Conservation (phyloP, 2,329 filamentous ascomycete genomes). For the Penicillium psychrosexuale region DNA sequence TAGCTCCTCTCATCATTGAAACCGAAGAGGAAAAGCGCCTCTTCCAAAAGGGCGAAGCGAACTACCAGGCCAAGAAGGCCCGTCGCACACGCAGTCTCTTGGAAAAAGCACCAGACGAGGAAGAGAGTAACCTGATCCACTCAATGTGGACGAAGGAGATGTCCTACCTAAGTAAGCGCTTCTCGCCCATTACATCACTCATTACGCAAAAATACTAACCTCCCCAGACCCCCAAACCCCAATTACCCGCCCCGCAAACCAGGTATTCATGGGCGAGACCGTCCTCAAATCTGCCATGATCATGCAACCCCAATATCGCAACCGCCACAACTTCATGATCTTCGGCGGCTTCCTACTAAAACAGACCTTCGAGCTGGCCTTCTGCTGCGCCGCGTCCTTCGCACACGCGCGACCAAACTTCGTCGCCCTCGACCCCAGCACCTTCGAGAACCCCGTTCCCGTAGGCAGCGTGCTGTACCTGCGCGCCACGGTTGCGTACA, state of each 20-base stretch:
- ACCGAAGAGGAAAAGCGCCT: slow-evolving; percentile 63
- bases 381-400: slow-evolving; percentile 70
- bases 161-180: slow-evolving; percentile 54
- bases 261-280: slow-evolving; percentile 61
- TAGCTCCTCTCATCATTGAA: slow-evolving; percentile 60
- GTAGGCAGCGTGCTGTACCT: slow-evolving; percentile 72
- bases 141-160: slow-evolving; percentile 68
- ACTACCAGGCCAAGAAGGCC: slow-evolving; percentile 65
- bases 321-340: slow-evolving; percentile 72
- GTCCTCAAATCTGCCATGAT: slow-evolving; percentile 65
- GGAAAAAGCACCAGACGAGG: slow-evolving; percentile 65
- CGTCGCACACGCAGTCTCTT: slow-evolving; percentile 59
- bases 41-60: slow-evolving; percentile 62
- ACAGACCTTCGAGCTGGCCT: slow-evolving; percentile 72
- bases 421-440: slow-evolving; percentile 68
- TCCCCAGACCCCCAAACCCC: slow-evolving; percentile 53
- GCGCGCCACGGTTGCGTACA: slow-evolving; percentile 69
- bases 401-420: slow-evolving; percentile 68
- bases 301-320: slow-evolving; percentile 71
- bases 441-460: slow-evolving; percentile 71
- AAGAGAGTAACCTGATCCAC: slow-evolving; percentile 70
- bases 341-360: slow-evolving; percentile 73
- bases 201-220: slow-evolving; percentile 3
- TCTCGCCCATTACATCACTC: neutral
- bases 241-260: slow-evolving; percentile 55